A percentile compares a stretch with the other conserved stretches of the same genome.
These are phyloP conservation scores for Trichoderma virens DNA, from an alignment of 495 filamentous ascomycete species.

Conservation along the genomic window DNA sequence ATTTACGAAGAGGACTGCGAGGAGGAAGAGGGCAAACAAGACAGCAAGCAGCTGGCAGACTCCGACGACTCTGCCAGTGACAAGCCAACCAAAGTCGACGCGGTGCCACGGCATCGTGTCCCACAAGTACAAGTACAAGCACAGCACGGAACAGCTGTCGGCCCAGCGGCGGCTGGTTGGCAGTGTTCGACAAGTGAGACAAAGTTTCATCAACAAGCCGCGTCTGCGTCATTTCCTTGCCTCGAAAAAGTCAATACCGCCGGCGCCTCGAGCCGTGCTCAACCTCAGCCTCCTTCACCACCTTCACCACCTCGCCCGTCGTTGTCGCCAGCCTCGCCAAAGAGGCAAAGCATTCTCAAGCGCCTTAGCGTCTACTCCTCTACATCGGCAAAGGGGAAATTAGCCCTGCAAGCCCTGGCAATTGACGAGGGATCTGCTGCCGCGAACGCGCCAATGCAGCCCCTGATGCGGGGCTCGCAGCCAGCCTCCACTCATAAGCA, in stretches of 20 bases:
- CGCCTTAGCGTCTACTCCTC: neutral
- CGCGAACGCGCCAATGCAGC: slow-evolving; percentile 10
- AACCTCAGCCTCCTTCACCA: neutral
- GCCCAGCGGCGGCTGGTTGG: neutral
- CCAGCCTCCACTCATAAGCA: slow-evolving; percentile 10
- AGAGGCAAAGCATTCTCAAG: neutral
- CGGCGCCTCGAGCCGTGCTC: neutral
- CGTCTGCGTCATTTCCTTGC: neutral
- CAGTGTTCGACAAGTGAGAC: neutral
- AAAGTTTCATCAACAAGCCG: neutral
- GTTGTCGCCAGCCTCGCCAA: neutral
- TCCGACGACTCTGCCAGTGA: slow-evolving; percentile 18
- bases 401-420: neutral
- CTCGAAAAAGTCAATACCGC: neutral
- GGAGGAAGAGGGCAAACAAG: slow-evolving; percentile 15
- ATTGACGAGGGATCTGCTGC: neutral
- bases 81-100: neutral
- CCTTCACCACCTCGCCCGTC: neutral
- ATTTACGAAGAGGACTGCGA: slow-evolving; percentile 30
- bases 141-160: neutral
- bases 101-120: neutral
- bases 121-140: neutral
- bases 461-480: slow-evolving; percentile 11
- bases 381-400: slow-evolving; percentile 3
- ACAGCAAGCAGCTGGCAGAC: slow-evolving; percentile 23